Evolutionary conservation across 768 basidiomycete genomes (phyloP).

Genomic region (Daedaleopsis nitida): DNA sequence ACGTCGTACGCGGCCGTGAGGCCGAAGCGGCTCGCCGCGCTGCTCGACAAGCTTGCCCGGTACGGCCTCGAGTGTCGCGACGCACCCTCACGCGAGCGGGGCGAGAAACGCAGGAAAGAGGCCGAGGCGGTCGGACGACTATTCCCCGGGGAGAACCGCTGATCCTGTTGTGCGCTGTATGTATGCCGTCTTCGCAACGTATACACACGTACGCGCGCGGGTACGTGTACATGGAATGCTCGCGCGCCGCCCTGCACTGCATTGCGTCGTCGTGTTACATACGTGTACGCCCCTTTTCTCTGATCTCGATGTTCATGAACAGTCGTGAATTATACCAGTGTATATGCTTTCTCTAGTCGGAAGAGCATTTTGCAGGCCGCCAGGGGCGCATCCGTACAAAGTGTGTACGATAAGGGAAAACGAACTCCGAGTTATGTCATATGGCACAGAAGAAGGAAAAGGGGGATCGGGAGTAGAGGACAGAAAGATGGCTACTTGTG

Average conservation of each 20-base stretch:
- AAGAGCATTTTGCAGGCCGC: conserved; percentile 28
- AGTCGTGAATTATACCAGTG: conserved; percentile 25
- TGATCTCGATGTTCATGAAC: neutral
- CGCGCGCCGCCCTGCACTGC: neutral
- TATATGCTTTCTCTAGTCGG: conserved; percentile 27
- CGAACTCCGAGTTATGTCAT: conserved; percentile 27
- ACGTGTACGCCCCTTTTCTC: neutral
- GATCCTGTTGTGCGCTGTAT: conserved; percentile 29
- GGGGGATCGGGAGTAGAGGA: conserved; percentile 10
- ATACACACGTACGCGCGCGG: neutral
- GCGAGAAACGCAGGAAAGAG: conserved; percentile 73
- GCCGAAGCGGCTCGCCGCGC: conserved; percentile 67
- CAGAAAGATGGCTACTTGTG: conserved; percentile 12
- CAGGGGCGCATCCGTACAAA: conserved; percentile 21
- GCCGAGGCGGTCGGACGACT: conserved; percentile 76
- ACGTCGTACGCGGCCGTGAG: conserved; percentile 66
- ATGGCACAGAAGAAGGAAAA: conserved; percentile 24
- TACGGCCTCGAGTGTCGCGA: conserved; percentile 68
- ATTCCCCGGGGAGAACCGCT: conserved; percentile 62
- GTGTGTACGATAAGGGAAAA: conserved; percentile 20
- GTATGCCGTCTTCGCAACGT: neutral
- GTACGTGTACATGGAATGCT: no score
- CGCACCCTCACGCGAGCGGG: conserved; percentile 57
- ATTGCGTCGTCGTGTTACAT: neutral
- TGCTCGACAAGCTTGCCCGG: conserved; percentile 79